Evolutionary conservation across 257 asterid species (phyloP), one percentile per base, ranked within the genome.

Genomic region (Solanum paucissectum): DNA sequence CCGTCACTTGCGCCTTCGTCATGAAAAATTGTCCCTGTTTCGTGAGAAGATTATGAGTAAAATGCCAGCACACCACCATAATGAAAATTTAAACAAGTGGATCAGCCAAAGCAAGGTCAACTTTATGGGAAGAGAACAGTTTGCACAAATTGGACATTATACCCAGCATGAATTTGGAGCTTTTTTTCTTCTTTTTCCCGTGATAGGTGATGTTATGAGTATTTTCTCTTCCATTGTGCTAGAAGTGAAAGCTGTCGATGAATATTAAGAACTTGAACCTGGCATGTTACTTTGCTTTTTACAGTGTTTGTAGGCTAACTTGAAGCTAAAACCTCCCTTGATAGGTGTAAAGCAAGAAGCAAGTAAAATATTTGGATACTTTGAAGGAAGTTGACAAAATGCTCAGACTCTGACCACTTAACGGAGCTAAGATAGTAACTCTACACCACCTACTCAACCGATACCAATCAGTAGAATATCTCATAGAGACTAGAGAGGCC

Each of bases 1-100:
- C 94, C 89, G 95, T 94, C 89, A 94, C 98, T 83, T 91, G 91
- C n/a, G 98, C 98, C 91, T 91, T 94, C 90, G 25, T 89, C 94
- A 88, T 93, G 77, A 86, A 96, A 89, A 92, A 93, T 88, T 92
- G 87, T 71, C 98, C 98, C 98, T 94, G 88, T 62, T 75, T 84
- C 73, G 34, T 6, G 69, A 82, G 81, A 36, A 68, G 60, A 73
- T 42, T 14, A 88, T 66, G 75, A 83, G 74, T 33, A 40, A 40
- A 74, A 34, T 32, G 42, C 64, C 46, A 44, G 40, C 68, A 29
- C 42, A 46, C 38, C 68, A 46, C 37, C 85, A 46, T 46, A 49
- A 81, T 29, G 85, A 81, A 77, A 46, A 81, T 81, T 20, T 27
- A 46, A 81, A 46, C 38, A 27, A 46, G 85, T 46, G 29, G 29